Evolutionary conservation across 495 filamentous ascomycete species (phyloP).

Genomic region (Xylaria palmicola): DNA sequence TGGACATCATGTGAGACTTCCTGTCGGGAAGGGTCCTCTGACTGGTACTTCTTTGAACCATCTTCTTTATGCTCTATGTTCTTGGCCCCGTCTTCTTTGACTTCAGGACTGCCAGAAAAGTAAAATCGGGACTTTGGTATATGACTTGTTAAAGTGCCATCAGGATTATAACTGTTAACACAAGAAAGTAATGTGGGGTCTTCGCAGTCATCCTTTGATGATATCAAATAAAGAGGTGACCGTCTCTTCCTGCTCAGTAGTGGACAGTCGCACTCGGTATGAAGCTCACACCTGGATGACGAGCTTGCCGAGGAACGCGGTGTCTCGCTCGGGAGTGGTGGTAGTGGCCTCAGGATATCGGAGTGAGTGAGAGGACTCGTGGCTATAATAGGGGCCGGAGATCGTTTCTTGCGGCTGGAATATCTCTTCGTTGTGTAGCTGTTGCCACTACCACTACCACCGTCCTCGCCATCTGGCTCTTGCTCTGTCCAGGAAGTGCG

Average conservation of each 20-base stretch:
- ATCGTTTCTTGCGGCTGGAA: slow-evolving; percentile 28
- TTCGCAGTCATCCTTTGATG: slow-evolving; percentile 27
- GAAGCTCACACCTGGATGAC: slow-evolving; percentile 45
- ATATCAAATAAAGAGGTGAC: slow-evolving; percentile 29
- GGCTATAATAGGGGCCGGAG: slow-evolving; percentile 35
- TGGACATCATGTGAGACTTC: slow-evolving; percentile 34
- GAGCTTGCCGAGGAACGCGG: slow-evolving; percentile 49
- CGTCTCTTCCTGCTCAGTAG: slow-evolving; percentile 22
- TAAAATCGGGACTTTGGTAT: slow-evolving; percentile 15
- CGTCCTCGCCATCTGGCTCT: no score
- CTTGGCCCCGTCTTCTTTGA: background rate
- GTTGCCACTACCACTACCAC: slow-evolving; percentile 29
- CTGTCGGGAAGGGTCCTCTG: slow-evolving; percentile 18
- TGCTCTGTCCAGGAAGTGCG: slow-evolving; percentile 19
- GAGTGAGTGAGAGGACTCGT: slow-evolving; percentile 43
- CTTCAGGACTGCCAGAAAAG: background rate
- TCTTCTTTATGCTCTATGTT: slow-evolving; percentile 24
- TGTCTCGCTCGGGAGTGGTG: slow-evolving; percentile 42
- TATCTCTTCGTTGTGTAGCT: slow-evolving; percentile 23
- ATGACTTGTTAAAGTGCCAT: slow-evolving; percentile 14
- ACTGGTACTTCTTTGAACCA: slow-evolving; percentile 18
- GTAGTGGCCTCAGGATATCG: slow-evolving; percentile 35
- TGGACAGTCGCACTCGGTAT: slow-evolving; percentile 20
- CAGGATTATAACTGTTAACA: slow-evolving; percentile 20
- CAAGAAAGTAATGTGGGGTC: slow-evolving; percentile 26